Percentiles rank a stretch among this genome's conserved stretches.
These are phyloP conservation scores for Diaporthe vaccinii DNA, from an alignment of 2,329 filamentous ascomycete genomes.

Conservation along the genomic window DNA sequence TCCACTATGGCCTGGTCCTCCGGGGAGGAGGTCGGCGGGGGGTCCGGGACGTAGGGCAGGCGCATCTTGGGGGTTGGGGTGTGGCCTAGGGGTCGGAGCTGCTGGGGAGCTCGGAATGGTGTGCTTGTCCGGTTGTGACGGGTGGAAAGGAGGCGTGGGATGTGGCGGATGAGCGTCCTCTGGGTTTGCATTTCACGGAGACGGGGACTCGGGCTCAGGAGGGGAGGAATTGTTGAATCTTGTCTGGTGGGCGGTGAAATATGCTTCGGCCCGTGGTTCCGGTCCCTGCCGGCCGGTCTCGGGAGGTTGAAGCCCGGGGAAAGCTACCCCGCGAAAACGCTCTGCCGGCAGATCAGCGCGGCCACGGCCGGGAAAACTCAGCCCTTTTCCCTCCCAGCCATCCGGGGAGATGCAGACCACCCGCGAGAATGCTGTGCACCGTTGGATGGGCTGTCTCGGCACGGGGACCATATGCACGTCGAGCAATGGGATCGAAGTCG, in stretches of 20 bases:
- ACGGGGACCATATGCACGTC: not conserved
- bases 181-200: not conserved
- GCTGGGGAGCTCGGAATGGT: not conserved
- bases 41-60: conserved; percentile 73
- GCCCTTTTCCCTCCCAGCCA: not conserved
- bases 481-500: not conserved
- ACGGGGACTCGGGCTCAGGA: not conserved
- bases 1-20: conserved; percentile 70
- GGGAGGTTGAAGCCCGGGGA: not conserved
- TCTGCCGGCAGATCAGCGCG: conserved; percentile 37
- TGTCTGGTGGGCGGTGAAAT: not conserved
- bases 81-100: not conserved
- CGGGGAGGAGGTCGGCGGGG: conserved; percentile 57
- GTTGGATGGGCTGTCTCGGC: not conserved
- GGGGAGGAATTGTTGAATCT: not conserved
- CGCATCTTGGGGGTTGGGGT: conserved; percentile 65
- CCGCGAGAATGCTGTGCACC: not conserved
- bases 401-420: not conserved
- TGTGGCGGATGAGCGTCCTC: not conserved
- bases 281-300: conserved; percentile 29
- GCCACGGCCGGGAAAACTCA: conserved; percentile 21
- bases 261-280: not conserved
- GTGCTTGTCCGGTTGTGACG: not conserved
- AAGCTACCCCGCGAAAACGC: conserved; percentile 34
- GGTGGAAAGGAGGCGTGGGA: not conserved